These are phyloP conservation scores for Cryptococcus depauperatus DNA, from an alignment of 1,284 basidiomycete species.

Conservation along the genomic window DNA sequence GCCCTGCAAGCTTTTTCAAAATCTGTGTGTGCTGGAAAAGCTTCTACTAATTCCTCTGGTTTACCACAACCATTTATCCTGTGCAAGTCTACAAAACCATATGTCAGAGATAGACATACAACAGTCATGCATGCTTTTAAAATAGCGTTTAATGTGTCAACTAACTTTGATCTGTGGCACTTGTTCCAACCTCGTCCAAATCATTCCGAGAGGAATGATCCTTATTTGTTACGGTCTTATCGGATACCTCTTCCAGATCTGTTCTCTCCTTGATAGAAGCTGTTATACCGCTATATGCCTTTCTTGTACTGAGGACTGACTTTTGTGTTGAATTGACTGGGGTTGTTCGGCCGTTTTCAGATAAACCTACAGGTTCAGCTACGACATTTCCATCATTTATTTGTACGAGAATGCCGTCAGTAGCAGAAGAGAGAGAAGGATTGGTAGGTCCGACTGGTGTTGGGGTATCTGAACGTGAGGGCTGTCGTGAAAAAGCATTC, in stretches of 20 bases:
- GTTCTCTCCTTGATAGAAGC: conserved; percentile 1
- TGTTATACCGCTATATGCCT: conserved; percentile 4
- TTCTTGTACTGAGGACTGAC: conserved; percentile 6
- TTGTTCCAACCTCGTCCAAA: no score
- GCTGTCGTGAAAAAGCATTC: conserved; percentile 33
- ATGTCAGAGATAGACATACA: neutral
- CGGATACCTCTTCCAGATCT: conserved; percentile 2
- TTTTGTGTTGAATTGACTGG: conserved; percentile 1
- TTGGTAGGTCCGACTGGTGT: neutral
- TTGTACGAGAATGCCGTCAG: conserved; percentile 29
- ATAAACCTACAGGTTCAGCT: conserved; percentile 24
- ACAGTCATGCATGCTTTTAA: neutral
- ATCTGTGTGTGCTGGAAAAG: conserved; percentile 4
- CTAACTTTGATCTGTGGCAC: no score
- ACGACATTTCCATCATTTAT: conserved; percentile 25
- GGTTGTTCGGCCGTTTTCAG: conserved; percentile 1
- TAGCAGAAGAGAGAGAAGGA: neutral
- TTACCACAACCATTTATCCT: no score
- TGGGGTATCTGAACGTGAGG: conserved; percentile 17
- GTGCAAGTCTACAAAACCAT: neutral
- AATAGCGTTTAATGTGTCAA: conserved; percentile 2
- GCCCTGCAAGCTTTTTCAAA: conserved; percentile 9
- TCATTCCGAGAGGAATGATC: no score
- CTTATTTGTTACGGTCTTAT: conserved; percentile 1
- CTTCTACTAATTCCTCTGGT: neutral